Conservation (phyloP, 352 stramenopile species). For the Pythium biforme region DNA sequence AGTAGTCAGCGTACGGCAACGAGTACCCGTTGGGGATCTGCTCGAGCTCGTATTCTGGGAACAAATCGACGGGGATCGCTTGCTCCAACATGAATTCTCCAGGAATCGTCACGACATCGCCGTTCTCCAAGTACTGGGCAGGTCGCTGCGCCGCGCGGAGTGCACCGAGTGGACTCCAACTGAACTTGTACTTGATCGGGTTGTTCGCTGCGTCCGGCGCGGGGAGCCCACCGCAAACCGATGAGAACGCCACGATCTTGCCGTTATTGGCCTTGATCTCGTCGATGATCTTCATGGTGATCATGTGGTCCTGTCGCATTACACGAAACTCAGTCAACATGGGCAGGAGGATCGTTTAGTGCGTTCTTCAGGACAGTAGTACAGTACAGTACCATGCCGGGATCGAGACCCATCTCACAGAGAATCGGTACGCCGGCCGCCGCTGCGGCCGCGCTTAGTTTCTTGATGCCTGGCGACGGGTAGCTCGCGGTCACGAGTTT, state of each 20-base stretch:
- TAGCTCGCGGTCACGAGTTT: slow-evolving; percentile 91
- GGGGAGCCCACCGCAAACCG: slow-evolving; percentile 85
- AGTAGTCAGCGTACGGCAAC: slow-evolving; percentile 74
- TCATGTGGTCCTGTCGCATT: slow-evolving; percentile 71
- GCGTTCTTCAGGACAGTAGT: not conserved
- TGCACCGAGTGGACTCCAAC: slow-evolving; percentile 82
- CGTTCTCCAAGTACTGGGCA: slow-evolving; percentile 60
- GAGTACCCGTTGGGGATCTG: slow-evolving; percentile 87
- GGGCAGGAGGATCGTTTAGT: too few relatives aligned
- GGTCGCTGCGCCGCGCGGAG: slow-evolving; percentile 39
- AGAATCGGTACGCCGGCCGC: slow-evolving; percentile 70
- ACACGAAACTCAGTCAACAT: too few relatives aligned
- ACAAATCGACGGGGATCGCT: slow-evolving; percentile 40
- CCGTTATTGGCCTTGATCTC: slow-evolving; percentile 60
- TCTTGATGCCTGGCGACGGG: slow-evolving; percentile 72
- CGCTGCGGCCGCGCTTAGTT: slow-evolving; percentile 43
- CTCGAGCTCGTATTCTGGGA: slow-evolving; percentile 72
- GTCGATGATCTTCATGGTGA: slow-evolving; percentile 88
- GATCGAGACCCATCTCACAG: slow-evolving; percentile 90
- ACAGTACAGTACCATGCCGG: slow-evolving; percentile 54
- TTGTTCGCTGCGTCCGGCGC: slow-evolving; percentile 87
- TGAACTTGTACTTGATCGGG: slow-evolving; percentile 92
- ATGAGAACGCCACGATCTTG: slow-evolving; percentile 71
- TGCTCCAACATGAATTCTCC: slow-evolving; percentile 53
- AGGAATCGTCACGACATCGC: slow-evolving; percentile 47